Conservation (phyloP, 106 monocot genomes). For the Dioscorea dumetorum region DNA sequence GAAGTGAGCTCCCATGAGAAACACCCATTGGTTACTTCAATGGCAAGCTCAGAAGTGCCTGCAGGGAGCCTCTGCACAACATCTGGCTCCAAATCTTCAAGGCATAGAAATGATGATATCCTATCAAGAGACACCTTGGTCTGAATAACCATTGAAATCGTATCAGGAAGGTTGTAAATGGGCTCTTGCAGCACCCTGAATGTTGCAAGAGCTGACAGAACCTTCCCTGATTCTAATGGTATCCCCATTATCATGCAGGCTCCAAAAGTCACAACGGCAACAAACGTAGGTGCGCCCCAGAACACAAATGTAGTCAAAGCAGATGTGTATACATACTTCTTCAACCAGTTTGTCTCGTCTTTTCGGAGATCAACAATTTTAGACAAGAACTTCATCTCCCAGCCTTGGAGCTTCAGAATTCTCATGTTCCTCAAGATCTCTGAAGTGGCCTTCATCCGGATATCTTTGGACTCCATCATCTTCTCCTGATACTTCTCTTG, state of each 20-base stretch:
- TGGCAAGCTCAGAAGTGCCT: slow-evolving; percentile 37
- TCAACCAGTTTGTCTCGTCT: slow-evolving; percentile 64
- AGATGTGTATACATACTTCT: slow-evolving; percentile 53
- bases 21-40: slow-evolving; percentile 52
- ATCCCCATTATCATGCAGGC: slow-evolving; percentile 79
- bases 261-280: slow-evolving; percentile 73
- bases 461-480: slow-evolving; percentile 83
- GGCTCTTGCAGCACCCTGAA: slow-evolving; percentile 75
- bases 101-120: slow-evolving; percentile 59
- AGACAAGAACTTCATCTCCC: slow-evolving; percentile 95
- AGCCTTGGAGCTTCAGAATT: slow-evolving; percentile 91
- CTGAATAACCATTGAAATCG: slow-evolving; percentile 63
- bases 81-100: slow-evolving; percentile 58
- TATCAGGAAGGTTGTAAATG: slow-evolving; percentile 73
- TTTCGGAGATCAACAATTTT: slow-evolving; percentile 63
- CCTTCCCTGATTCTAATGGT: slow-evolving; percentile 76
- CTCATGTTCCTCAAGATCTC: slow-evolving; percentile 89
- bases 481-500: slow-evolving; percentile 68
- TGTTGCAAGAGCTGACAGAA: slow-evolving; percentile 87
- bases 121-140: slow-evolving; percentile 85
- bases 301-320: slow-evolving; percentile 50
- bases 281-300: slow-evolving; percentile 80
- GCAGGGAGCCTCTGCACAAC: slow-evolving; percentile 44
- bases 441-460: slow-evolving; percentile 80
- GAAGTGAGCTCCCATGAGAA: slow-evolving; percentile 77